Percentiles rank a stretch among this genome's conserved stretches.
Conservation (phyloP, 164 flowering plant species). For the Vitis riparia region DNA sequence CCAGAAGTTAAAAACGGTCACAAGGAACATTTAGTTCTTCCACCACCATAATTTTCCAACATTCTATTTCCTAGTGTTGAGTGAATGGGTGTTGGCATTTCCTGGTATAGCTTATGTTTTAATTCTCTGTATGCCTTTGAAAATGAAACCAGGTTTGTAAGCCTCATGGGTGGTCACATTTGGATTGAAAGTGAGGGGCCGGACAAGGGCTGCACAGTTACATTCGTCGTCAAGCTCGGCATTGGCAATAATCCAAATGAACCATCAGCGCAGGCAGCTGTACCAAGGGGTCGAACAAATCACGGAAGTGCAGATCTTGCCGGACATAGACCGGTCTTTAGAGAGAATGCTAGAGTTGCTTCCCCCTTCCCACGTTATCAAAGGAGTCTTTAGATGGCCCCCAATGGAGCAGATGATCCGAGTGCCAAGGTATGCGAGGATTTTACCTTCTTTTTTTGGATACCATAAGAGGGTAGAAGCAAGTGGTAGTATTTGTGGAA, state of each 20-base stretch:
- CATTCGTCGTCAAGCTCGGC: conserved; percentile 47
- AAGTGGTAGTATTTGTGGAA: not conserved
- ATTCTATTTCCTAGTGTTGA: not conserved
- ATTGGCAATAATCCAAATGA: conserved; percentile 30
- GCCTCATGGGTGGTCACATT: conserved; percentile 72
- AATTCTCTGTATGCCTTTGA: not conserved
- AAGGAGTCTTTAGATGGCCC: conserved; percentile 27
- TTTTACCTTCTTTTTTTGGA: not conserved
- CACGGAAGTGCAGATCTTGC: conserved; percentile 29
- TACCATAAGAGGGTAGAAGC: not conserved
- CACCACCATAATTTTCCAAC: not conserved
- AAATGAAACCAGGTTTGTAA: conserved; percentile 46
- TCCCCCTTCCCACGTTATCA: conserved; percentile 25
- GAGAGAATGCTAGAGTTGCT: conserved; percentile 8
- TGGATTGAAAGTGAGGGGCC: conserved; percentile 74
- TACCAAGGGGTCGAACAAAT: conserved; percentile 21
- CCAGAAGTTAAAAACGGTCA: not conserved
- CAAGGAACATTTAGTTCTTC: not conserved
- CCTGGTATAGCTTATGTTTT: not conserved
- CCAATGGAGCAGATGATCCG: not conserved
- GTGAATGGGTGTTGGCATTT: not conserved
- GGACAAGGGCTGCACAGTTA: conserved; percentile 49
- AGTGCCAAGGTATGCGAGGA: not conserved
- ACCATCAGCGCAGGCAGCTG: conserved; percentile 16
- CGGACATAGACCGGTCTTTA: conserved; percentile 9